A percentile compares a stretch with the other conserved stretches of the same genome.
phyloP scores from a whole-genome alignment of 306 rosid genomes.

The Prunus mongolica region DNA sequence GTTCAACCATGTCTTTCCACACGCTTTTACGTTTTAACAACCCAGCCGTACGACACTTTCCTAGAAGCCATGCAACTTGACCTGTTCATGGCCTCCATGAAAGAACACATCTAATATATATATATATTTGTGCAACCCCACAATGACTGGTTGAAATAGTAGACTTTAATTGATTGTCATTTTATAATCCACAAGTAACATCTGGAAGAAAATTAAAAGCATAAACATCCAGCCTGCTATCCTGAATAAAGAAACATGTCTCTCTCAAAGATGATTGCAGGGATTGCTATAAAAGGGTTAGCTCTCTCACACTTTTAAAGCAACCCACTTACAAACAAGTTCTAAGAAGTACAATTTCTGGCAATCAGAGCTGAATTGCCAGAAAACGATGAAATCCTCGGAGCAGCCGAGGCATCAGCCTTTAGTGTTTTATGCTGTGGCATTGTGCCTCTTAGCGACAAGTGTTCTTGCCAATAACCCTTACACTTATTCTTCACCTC shows the following conservation, averaged over 20 bases:
- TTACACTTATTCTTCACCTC: neutral
- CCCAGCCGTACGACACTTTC: neutral
- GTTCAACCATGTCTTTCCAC: neutral
- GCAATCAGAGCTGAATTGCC: neutral
- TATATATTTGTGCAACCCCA: neutral
- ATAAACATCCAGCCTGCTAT: neutral
- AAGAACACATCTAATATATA: neutral
- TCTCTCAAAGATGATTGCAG: neutral
- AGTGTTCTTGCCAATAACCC: neutral
- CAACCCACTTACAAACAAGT: neutral
- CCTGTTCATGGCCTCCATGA: neutral
- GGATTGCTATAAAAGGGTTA: neutral
- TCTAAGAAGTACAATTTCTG: neutral
- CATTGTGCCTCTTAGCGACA: slow-evolving; percentile 3
- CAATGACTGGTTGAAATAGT: neutral
- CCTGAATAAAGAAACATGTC: neutral
- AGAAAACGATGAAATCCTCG: neutral
- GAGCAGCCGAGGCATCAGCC: neutral
- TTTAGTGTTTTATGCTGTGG: neutral
- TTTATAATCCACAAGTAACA: neutral
- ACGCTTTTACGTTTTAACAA: neutral
- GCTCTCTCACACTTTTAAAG: neutral
- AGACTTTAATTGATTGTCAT: neutral
- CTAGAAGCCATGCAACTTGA: neutral
- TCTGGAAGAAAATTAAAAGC: neutral